phyloP scores from a whole-genome alignment of 305 asterid genomes.

The Nicotiana rustica region DNA sequence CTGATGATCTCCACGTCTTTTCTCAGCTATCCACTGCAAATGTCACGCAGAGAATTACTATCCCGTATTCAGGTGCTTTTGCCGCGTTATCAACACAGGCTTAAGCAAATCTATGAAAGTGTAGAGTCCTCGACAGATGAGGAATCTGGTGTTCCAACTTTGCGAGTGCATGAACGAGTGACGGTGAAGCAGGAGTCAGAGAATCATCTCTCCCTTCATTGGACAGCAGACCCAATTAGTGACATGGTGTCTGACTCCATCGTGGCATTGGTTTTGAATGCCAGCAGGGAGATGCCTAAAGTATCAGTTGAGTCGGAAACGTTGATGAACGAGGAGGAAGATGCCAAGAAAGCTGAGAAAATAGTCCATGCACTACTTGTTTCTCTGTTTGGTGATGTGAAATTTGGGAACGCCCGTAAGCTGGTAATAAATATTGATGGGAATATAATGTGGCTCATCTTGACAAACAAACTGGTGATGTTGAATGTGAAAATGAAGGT shows the following conservation, averaged over 20 bases:
- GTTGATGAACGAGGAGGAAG: slow-evolving; percentile 57
- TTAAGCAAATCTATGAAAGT: slow-evolving; percentile 87
- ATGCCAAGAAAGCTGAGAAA: slow-evolving; percentile 72
- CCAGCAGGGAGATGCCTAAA: slow-evolving; percentile 84
- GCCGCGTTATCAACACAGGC: slow-evolving; percentile 88
- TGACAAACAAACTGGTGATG: slow-evolving; percentile 77
- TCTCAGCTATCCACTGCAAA: slow-evolving; percentile 93
- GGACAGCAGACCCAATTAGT: slow-evolving; percentile 94
- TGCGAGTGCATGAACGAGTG: slow-evolving; percentile 81
- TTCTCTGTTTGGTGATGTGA: slow-evolving; percentile 90
- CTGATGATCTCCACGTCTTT: slow-evolving; percentile 90
- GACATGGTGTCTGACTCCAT: slow-evolving; percentile 98
- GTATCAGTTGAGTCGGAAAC: slow-evolving; percentile 71
- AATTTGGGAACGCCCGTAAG: slow-evolving; percentile 70
- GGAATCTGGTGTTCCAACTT: slow-evolving; percentile 76
- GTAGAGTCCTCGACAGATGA: slow-evolving; percentile 78
- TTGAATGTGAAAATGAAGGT: slow-evolving; percentile 80
- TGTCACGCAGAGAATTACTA: slow-evolving; percentile 80
- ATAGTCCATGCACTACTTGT: slow-evolving; percentile 82
- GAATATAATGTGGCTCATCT: slow-evolving; percentile 68
- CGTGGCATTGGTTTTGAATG: slow-evolving; percentile 85
- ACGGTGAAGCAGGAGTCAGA: slow-evolving; percentile 89
- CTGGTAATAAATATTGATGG: slow-evolving; percentile 81
- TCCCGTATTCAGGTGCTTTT: slow-evolving; percentile 96
- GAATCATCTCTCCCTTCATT: slow-evolving; percentile 87